phyloP scores from a whole-genome alignment of 2,329 filamentous ascomycete genomes.

The Fusarium heterosporum region DNA sequence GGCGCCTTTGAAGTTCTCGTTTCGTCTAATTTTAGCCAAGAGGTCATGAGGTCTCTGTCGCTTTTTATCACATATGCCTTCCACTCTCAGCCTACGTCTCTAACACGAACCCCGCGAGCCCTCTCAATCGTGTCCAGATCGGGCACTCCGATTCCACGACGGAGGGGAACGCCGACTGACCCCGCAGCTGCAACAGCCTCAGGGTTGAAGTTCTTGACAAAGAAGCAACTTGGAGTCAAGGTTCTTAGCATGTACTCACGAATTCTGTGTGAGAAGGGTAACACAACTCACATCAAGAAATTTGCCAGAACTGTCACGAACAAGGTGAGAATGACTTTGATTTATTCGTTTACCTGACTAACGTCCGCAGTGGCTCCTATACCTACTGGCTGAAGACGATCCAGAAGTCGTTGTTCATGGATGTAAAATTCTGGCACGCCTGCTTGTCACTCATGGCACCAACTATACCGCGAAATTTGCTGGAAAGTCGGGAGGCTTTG shows the following conservation, averaged over 20 bases:
- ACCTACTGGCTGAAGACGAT: conserved; percentile 88
- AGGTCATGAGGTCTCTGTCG: conserved; percentile 86
- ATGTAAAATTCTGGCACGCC: conserved; percentile 82
- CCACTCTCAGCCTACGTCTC: conserved; percentile 67
- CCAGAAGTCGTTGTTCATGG: conserved; percentile 84
- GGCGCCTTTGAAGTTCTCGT: conserved; percentile 83
- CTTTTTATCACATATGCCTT: conserved; percentile 94
- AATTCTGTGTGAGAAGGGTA: conserved; percentile 80
- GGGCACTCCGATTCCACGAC: conserved; percentile 55
- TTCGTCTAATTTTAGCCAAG: conserved; percentile 82
- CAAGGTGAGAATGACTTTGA: conserved; percentile 68
- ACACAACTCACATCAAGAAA: conserved; percentile 77
- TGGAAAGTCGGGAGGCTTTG: conserved; percentile 85
- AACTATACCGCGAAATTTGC: conserved; percentile 88
- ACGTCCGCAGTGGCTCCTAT: conserved; percentile 80
- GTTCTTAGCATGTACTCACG: conserved; percentile 82
- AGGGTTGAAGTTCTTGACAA: conserved; percentile 61
- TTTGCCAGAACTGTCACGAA: conserved; percentile 96
- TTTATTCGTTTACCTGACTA: not conserved
- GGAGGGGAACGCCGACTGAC: conserved; percentile 54
- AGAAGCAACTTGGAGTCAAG: conserved; percentile 77
- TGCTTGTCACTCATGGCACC: conserved; percentile 84
- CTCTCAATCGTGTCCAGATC: conserved; percentile 54
- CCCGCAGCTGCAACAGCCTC: conserved; percentile 47
- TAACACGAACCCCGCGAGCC: conserved; percentile 64